phyloP scores from a whole-genome alignment of 306 rosid species.

The Elaeagnus macrophylla region DNA sequence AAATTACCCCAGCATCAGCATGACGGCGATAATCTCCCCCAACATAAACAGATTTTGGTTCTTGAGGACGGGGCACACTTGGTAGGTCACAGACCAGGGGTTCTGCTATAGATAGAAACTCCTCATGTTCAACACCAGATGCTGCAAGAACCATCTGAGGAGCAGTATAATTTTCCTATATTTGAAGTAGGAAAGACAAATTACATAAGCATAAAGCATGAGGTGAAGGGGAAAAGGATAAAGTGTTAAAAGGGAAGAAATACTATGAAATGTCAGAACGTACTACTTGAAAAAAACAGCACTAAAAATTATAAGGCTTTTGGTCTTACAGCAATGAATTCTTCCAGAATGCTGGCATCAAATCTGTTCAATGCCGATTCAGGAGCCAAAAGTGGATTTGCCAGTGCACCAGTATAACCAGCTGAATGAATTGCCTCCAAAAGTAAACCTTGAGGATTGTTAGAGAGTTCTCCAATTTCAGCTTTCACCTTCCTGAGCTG shows the following conservation, averaged over 20 bases:
- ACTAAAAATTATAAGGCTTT: slow-evolving; percentile 1
- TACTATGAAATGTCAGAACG: not conserved
- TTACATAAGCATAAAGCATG: slow-evolving; percentile 11
- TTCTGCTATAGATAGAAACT: slow-evolving; percentile 69
- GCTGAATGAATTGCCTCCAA: slow-evolving; percentile 94
- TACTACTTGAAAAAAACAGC: slow-evolving; percentile 16
- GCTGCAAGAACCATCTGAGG: slow-evolving; percentile 95
- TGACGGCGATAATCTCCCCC: slow-evolving; percentile 94
- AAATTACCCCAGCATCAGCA: slow-evolving; percentile 57
- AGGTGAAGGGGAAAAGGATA: not conserved
- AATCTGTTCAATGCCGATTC: slow-evolving; percentile 60
- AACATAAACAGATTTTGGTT: slow-evolving; percentile 69
- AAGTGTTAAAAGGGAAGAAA: not conserved
- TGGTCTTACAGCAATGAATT: slow-evolving; percentile 72
- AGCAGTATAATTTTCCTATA: slow-evolving; percentile 92
- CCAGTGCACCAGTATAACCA: slow-evolving; percentile 87
- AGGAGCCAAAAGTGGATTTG: slow-evolving; percentile 87
- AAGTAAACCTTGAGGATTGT: slow-evolving; percentile 89
- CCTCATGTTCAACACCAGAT: slow-evolving; percentile 83
- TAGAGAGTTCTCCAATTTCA: slow-evolving; percentile 68
- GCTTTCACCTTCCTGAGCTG: slow-evolving; percentile 72
- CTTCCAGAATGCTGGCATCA: slow-evolving; percentile 58
- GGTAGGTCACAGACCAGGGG: slow-evolving; percentile 90
- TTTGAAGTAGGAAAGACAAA: slow-evolving; percentile 21
- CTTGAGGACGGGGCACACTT: slow-evolving; percentile 32